Percentiles rank a stretch among this genome's conserved stretches.
These are phyloP conservation scores for Myxozyma neotropica DNA, from an alignment of 805 yeast species.

Conservation along the genomic window DNA sequence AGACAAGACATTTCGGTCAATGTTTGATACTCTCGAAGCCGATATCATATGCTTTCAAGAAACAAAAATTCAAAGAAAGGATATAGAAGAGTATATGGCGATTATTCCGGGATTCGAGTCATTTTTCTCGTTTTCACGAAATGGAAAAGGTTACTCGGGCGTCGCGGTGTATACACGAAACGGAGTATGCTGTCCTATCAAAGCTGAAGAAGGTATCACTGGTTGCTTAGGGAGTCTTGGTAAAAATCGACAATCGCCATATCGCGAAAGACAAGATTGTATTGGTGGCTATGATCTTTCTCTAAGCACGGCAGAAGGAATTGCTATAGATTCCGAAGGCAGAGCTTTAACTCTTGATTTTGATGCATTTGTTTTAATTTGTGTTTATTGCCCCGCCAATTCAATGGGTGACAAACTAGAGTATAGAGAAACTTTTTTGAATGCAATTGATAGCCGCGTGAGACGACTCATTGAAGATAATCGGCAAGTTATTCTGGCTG, in stretches of 20 bases:
- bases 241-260: constrained; percentile 27
- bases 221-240: constrained; percentile 52
- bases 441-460: constrained; percentile 62
- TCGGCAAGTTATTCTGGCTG: constrained; percentile 76
- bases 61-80: constrained; percentile 63
- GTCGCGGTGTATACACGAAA: constrained; percentile 78
- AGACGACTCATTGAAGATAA: constrained; percentile 56
- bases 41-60: constrained; percentile 90
- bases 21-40: constrained; percentile 60
- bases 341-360: constrained; percentile 77
- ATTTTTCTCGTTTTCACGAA: constrained; percentile 67
- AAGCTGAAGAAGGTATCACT: constrained; percentile 89
- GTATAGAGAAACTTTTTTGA: constrained; percentile 60
- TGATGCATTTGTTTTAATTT: constrained; percentile 49
- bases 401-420: constrained; percentile 66
- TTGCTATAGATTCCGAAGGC: constrained; percentile 77
- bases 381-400: constrained; percentile 88
- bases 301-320: constrained; percentile 43
- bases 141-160: constrained; percentile 85
- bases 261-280: constrained; percentile 38
- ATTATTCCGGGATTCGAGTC: constrained; percentile 59
- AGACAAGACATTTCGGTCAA: constrained; percentile 44
- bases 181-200: constrained; percentile 43
- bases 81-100: constrained; percentile 53
- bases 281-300: constrained; percentile 33